Conservation (phyloP, 306 rosid genomes). For the Cucurbita pepo region DNA sequence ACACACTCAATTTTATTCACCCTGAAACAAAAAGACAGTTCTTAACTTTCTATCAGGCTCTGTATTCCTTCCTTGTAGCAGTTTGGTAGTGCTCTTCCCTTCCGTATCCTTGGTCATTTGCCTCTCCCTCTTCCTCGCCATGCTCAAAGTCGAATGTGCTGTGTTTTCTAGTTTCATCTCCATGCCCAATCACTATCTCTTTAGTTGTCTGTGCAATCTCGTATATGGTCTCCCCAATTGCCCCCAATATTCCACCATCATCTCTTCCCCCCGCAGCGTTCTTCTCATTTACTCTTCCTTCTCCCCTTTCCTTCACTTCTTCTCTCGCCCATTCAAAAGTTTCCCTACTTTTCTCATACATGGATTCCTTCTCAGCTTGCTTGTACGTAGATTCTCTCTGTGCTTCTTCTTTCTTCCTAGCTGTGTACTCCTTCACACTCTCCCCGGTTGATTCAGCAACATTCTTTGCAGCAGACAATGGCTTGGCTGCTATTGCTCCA, state of each 20-base stretch:
- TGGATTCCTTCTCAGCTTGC: background rate
- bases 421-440: conserved; percentile 50
- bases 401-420: conserved; percentile 64
- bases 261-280: background rate
- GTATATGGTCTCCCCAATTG: conserved; percentile 44
- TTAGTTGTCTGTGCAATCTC: conserved; percentile 50
- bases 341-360: background rate
- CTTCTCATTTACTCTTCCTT: background rate
- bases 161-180: conserved; percentile 6
- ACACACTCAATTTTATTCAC: background rate
- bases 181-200: conserved; percentile 28
- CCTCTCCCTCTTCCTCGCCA: background rate
- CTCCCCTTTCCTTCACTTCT: background rate
- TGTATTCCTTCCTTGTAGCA: background rate
- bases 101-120: too few relatives aligned
- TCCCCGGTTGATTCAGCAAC: conserved; percentile 42
- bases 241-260: conserved; percentile 22
- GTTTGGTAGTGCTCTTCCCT: background rate
- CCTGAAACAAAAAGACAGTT: background rate
- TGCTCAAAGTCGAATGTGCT: background rate
- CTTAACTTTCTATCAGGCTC: conserved; percentile 11
- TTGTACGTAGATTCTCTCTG: conserved; percentile 21
- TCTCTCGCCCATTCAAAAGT: background rate
- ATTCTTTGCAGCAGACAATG: conserved; percentile 27
- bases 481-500: conserved; percentile 34